Conservation (phyloP, 768 basidiomycete genomes). For the Phaeotremella skinneri region DNA sequence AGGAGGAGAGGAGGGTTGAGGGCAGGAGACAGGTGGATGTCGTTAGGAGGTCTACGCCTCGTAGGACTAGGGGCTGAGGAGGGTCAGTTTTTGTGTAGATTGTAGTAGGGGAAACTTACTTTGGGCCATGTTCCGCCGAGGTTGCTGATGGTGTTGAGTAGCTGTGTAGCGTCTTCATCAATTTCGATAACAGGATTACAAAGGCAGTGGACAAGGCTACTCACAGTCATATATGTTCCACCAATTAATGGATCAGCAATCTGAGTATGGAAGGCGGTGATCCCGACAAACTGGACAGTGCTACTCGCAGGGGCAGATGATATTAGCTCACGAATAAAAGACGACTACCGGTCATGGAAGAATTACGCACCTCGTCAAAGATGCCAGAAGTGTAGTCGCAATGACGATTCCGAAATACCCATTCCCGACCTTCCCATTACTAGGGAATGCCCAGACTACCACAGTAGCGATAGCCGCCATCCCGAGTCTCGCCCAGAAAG, state of each 20-base stretch:
- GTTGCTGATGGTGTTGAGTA: constrained; percentile 88
- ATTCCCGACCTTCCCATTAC: constrained; percentile 41
- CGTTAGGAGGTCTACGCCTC: constrained; percentile 88
- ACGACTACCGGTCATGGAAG: not conserved
- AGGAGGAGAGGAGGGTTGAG: not conserved
- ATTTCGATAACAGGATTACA: constrained; percentile 1
- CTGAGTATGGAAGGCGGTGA: constrained; percentile 97
- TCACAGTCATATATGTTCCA: constrained; percentile 98
- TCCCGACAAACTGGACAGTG: constrained; percentile 97
- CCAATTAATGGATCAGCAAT: constrained; percentile 96
- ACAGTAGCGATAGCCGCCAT: constrained; percentile 71
- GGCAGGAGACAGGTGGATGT: constrained; percentile 66
- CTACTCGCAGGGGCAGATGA: constrained; percentile 53
- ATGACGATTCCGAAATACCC: constrained; percentile 79
- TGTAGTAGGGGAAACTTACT: constrained; percentile 20
- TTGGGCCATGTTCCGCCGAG: constrained; percentile 96
- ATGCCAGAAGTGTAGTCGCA: constrained; percentile 73
- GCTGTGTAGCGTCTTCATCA: constrained; percentile 54
- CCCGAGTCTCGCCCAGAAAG: constrained; percentile 80
- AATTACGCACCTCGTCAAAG: constrained; percentile 72
- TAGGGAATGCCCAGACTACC: constrained; percentile 82
- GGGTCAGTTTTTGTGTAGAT: not conserved
- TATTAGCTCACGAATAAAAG: not conserved
- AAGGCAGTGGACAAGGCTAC: constrained; percentile 35
- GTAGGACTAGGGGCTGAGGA: constrained; percentile 89